Percentiles rank a stretch among this genome's conserved stretches.
phyloP scores from a whole-genome alignment of 169 alveolate species.

The Eimeria maxima region DNA sequence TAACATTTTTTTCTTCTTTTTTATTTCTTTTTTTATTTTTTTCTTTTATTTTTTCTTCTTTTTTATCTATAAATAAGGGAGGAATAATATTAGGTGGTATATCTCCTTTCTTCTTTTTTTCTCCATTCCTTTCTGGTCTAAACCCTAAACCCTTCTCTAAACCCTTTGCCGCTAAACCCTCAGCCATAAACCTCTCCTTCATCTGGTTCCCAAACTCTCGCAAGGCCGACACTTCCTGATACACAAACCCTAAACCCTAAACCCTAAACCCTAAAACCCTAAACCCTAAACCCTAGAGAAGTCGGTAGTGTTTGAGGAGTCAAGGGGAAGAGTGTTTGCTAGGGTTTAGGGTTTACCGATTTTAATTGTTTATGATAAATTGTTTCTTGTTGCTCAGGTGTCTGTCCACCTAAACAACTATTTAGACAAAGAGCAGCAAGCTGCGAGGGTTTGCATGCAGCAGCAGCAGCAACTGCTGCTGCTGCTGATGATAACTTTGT shows the following conservation, averaged over 20 bases:
- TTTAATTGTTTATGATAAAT: background rate
- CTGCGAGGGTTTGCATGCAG: background rate
- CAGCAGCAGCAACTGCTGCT: background rate
- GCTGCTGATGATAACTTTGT: no score
- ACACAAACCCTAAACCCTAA: constrained; percentile 21
- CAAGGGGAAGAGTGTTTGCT: no score
- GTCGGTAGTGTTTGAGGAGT: no score
- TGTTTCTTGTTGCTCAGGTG: background rate
- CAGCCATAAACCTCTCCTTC: background rate
- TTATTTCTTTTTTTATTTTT: background rate
- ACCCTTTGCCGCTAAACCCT: constrained; percentile 8
- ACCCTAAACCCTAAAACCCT: constrained; percentile 2
- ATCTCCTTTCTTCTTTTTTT: no score
- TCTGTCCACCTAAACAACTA: background rate
- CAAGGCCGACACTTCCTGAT: constrained; percentile 5
- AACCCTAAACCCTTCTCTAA: constrained; percentile 5
- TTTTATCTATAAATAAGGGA: background rate
- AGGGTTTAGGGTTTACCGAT: background rate
- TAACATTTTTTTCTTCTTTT: background rate
- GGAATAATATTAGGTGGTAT: background rate
- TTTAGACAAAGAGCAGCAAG: background rate
- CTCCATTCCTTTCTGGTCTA: background rate
- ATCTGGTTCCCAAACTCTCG: background rate
- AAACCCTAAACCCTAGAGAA: no score
- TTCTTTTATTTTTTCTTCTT: background rate